phyloP scores from a whole-genome alignment of 164 flowering plant genomes.

The Stephania cephalantha region DNA sequence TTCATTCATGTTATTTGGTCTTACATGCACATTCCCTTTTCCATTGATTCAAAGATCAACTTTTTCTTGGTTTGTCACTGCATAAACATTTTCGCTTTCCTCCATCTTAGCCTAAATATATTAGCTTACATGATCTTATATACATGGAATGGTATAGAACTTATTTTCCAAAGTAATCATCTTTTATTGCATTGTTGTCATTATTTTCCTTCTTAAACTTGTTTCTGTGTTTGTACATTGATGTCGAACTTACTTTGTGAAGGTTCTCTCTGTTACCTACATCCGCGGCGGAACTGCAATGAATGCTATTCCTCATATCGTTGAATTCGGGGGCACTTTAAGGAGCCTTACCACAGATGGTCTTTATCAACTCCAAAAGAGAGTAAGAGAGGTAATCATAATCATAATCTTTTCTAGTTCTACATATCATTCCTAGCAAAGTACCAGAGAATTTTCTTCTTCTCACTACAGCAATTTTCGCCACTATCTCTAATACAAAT shows the following conservation, averaged over 20 bases:
- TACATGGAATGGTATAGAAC: too few relatives aligned
- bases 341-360: constrained; percentile 84
- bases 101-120: too few relatives aligned
- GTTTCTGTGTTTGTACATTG: background rate
- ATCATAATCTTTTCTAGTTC: background rate
- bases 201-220: background rate
- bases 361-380: constrained; percentile 40
- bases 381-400: constrained; percentile 62
- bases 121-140: too few relatives aligned
- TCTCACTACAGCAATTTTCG: too few relatives aligned
- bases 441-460: too few relatives aligned
- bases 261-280: constrained; percentile 84
- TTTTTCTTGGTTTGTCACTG: background rate
- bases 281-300: constrained; percentile 49
- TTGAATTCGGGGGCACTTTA: constrained; percentile 73
- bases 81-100: too few relatives aligned
- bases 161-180: background rate
- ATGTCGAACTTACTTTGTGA: constrained; percentile 5
- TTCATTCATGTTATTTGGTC: background rate
- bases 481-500: too few relatives aligned
- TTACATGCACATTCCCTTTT: background rate
- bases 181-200: background rate
- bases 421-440: background rate
- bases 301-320: constrained; percentile 49
- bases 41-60: background rate